phyloP scores from a whole-genome alignment of 768 basidiomycete species.

The Leucosporidium yakuticum region DNA sequence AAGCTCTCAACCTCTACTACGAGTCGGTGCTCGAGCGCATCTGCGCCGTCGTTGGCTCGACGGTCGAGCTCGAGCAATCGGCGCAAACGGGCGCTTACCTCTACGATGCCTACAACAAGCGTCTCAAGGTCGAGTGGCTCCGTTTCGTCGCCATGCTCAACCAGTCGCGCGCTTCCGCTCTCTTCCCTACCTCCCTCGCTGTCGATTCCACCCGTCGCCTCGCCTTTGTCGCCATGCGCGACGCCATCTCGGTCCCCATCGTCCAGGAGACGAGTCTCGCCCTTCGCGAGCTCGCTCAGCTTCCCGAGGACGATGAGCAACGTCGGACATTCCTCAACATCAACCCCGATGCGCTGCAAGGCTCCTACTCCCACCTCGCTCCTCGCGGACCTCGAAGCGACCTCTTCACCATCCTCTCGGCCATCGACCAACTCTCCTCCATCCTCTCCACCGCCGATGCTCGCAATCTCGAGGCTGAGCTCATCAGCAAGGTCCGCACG shows the following conservation, averaged over 20 bases:
- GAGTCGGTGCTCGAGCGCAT: conserved; percentile 66
- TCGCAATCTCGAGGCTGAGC: conserved; percentile 10
- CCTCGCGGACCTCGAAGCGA: conserved; percentile 7
- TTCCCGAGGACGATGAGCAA: not conserved
- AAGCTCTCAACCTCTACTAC: conserved; percentile 57
- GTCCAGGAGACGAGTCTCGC: conserved; percentile 15
- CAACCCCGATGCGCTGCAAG: not conserved
- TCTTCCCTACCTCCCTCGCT: conserved; percentile 25
- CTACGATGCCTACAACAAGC: conserved; percentile 72
- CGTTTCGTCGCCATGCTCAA: conserved; percentile 67
- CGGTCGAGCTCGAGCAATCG: conserved; percentile 65
- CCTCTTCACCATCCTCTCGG: conserved; percentile 8
- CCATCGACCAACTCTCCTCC: conserved; percentile 2
- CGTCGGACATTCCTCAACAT: not conserved
- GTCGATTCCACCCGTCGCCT: conserved; percentile 14
- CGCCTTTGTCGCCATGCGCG: conserved; percentile 24
- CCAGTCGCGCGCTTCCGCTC: conserved; percentile 19
- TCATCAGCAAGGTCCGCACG: conserved; percentile 7
- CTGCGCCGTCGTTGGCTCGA: conserved; percentile 77
- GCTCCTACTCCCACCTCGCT: conserved; percentile 12
- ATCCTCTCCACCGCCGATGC: not conserved
- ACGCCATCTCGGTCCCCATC: conserved; percentile 21
- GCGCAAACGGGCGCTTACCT: conserved; percentile 72
- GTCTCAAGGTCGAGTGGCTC: conserved; percentile 88
- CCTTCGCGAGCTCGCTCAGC: not conserved